Conservation (phyloP, 345 rosid species). For the Hibiscus trionum region DNA sequence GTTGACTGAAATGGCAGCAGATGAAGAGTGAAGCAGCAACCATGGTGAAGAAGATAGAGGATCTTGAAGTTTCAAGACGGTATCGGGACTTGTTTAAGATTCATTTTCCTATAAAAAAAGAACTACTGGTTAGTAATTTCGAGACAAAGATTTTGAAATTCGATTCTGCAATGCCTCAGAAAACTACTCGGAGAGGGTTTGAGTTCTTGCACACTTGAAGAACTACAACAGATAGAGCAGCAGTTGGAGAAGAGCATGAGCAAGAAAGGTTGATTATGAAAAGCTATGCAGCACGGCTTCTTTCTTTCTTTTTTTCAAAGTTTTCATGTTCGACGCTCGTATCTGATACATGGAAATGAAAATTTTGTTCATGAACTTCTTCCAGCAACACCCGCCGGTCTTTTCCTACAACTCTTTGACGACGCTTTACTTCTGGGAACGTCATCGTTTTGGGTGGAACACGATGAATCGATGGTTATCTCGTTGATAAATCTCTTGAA, state of each 20-base stretch:
- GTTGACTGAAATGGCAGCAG: conserved; percentile 40
- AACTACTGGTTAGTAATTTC: background rate
- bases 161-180: conserved; percentile 21
- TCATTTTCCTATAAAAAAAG: background rate
- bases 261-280: conserved; percentile 38
- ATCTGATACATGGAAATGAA: too few relatives aligned
- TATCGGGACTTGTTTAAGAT: conserved; percentile 7
- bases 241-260: conserved; percentile 54
- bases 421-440: too few relatives aligned
- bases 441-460: too few relatives aligned
- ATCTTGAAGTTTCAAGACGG: conserved; percentile 76
- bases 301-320: too few relatives aligned
- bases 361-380: too few relatives aligned
- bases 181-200: conserved; percentile 55
- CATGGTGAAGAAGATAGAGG: conserved; percentile 75
- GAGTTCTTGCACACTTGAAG: conserved; percentile 45
- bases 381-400: too few relatives aligned
- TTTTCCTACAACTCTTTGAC: too few relatives aligned
- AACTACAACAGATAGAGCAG: conserved; percentile 52
- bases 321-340: too few relatives aligned
- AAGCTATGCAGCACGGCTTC: background rate
- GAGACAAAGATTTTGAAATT: background rate
- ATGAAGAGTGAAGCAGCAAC: conserved; percentile 61
- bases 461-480: too few relatives aligned
- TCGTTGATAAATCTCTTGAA: too few relatives aligned